phyloP scores from a whole-genome alignment of 2,329 filamentous ascomycete species.

The Drechslerella coelobrocha region DNA sequence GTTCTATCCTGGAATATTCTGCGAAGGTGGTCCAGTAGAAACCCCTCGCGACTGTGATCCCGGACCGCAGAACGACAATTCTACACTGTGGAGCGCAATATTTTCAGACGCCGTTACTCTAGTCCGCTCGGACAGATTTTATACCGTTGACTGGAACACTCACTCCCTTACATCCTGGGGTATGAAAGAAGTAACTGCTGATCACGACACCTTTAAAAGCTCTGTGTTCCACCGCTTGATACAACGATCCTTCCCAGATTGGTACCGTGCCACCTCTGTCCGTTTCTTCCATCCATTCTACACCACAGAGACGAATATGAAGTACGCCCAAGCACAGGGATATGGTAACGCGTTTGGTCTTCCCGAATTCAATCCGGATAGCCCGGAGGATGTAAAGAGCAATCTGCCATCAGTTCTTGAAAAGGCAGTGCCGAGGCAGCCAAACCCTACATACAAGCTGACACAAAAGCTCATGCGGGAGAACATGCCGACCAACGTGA shows the following conservation, averaged over 20 bases:
- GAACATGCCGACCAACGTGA: slow-evolving; percentile 30
- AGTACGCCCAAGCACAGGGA: slow-evolving; percentile 37
- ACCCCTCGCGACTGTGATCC: slow-evolving; percentile 33
- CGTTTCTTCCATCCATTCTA: slow-evolving; percentile 48
- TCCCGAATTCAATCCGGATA: slow-evolving; percentile 30
- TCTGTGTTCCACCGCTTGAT: slow-evolving; percentile 42
- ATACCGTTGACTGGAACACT: slow-evolving; percentile 57
- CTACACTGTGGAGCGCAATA: slow-evolving; percentile 65
- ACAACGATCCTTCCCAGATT: slow-evolving; percentile 45
- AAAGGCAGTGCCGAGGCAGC: slow-evolving; percentile 22
- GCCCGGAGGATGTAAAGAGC: slow-evolving; percentile 18
- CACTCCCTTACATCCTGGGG: slow-evolving; percentile 47
- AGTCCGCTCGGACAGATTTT: slow-evolving; percentile 68
- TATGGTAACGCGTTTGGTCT: slow-evolving; percentile 36
- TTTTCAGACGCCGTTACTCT: slow-evolving; percentile 68
- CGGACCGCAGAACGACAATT: slow-evolving; percentile 27
- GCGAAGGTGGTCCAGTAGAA: slow-evolving; percentile 59
- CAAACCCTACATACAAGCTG: slow-evolving; percentile 28
- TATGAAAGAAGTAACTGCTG: slow-evolving; percentile 44
- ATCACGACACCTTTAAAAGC: slow-evolving; percentile 40
- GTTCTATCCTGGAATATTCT: slow-evolving; percentile 66
- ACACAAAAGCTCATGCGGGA: slow-evolving; percentile 22
- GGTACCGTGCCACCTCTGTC: slow-evolving; percentile 31
- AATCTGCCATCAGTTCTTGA: not conserved
- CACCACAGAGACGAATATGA: slow-evolving; percentile 36